Evolutionary conservation across 2,329 filamentous ascomycete genomes (phyloP).

Genomic region (Dothideomycetidae sp.): DNA sequence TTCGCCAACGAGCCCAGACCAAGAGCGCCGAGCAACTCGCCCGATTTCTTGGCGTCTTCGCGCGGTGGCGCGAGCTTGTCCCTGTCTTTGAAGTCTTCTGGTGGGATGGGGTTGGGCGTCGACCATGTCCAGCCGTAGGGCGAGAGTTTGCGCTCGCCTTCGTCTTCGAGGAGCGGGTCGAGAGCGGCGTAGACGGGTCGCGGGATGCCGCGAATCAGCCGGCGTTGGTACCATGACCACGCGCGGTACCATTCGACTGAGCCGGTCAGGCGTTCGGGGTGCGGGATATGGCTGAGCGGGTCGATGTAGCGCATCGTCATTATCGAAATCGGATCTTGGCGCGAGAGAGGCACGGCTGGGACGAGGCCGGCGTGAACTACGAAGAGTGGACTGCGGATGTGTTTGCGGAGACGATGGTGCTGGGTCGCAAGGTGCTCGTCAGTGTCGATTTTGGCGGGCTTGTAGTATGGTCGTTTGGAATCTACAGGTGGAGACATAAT

Average conservation of each 20-base stretch:
- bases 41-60: neutral
- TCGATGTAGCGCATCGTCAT: constrained; percentile 88
- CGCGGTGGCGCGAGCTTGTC: too few species aligned
- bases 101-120: too few species aligned
- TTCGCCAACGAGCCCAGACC: constrained; percentile 42
- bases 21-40: constrained; percentile 41
- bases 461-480: constrained; percentile 6
- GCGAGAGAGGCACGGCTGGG: constrained; percentile 53
- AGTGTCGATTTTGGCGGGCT: too few species aligned
- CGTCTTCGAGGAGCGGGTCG: neutral
- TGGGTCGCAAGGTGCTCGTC: constrained; percentile 1
- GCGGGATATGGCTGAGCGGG: constrained; percentile 45
- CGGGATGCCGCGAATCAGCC: constrained; percentile 4
- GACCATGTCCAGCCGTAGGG: neutral
- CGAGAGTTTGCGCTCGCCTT: neutral
- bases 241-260: constrained; percentile 50
- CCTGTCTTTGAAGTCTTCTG: too few species aligned
- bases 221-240: constrained; percentile 13
- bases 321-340: constrained; percentile 62
- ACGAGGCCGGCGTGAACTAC: constrained; percentile 80
- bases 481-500: constrained; percentile 1
- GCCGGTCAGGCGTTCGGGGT: constrained; percentile 12
- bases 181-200: neutral
- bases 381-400: constrained; percentile 34
- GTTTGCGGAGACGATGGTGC: neutral